A percentile compares a stretch with the other conserved stretches of the same genome.
phyloP scores from a whole-genome alignment of 2,329 filamentous ascomycete species.

The Colletotrichum sp. region DNA sequence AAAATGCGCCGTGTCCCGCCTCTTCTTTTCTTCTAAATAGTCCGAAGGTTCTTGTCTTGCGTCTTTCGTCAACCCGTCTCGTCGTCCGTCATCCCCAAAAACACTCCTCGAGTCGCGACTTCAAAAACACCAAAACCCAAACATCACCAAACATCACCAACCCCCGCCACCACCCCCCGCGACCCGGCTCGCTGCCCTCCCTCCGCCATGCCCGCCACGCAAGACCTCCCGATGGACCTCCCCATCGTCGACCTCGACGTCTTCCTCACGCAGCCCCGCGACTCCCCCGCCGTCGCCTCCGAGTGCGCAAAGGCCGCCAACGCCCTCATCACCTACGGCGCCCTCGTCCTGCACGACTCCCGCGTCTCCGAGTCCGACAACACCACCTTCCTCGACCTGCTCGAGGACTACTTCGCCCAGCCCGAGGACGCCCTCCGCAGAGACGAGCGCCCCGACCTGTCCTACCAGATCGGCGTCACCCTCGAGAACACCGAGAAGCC shows the following conservation, averaged over 20 bases:
- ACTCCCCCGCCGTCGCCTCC: slow-evolving; percentile 47
- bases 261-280: slow-evolving; percentile 49
- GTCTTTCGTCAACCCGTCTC: neutral
- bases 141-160: neutral
- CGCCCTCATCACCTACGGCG: slow-evolving; percentile 64
- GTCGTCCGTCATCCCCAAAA: neutral
- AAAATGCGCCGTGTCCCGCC: neutral
- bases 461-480: slow-evolving; percentile 66
- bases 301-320: slow-evolving; percentile 60
- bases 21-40: neutral
- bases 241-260: slow-evolving; percentile 64
- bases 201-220: slow-evolving; percentile 24
- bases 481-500: slow-evolving; percentile 68
- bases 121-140: neutral
- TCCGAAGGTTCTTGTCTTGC: neutral
- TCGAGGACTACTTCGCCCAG: slow-evolving; percentile 70
- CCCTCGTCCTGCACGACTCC: slow-evolving; percentile 63
- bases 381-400: slow-evolving; percentile 60
- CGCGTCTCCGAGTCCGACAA: slow-evolving; percentile 62
- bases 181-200: neutral
- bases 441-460: slow-evolving; percentile 62
- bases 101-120: neutral
- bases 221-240: slow-evolving; percentile 55
- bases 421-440: slow-evolving; percentile 46
- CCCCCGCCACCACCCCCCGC: neutral